phyloP scores from a whole-genome alignment of 2,329 filamentous ascomycete species.

The Endocalyx cinctus region DNA sequence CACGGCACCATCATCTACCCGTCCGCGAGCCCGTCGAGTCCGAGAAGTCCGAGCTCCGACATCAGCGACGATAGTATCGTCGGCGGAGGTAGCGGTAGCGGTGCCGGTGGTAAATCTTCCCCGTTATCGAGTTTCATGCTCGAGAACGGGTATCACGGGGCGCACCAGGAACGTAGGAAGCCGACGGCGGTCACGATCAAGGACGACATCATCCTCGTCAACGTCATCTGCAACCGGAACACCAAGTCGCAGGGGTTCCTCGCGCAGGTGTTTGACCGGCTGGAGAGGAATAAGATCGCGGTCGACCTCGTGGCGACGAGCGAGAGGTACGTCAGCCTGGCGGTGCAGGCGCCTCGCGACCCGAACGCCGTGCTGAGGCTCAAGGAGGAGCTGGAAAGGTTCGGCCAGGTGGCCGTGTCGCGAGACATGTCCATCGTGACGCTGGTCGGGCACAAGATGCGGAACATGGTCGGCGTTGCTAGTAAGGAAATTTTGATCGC shows the following conservation, averaged over 20 bases:
- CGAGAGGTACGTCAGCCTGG: slow-evolving; percentile 25
- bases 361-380: slow-evolving; percentile 16
- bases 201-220: slow-evolving; percentile 23
- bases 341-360: slow-evolving; percentile 20
- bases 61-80: too few species aligned
- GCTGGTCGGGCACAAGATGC: slow-evolving; percentile 25
- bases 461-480: slow-evolving; percentile 24
- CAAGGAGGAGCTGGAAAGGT: slow-evolving; percentile 22
- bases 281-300: slow-evolving; percentile 22
- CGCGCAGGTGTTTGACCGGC: slow-evolving; percentile 22
- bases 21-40: slow-evolving; percentile 7
- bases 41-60: slow-evolving; percentile 10
- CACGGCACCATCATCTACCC: slow-evolving; percentile 62
- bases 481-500: too few species aligned
- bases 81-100: too few species aligned
- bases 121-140: slow-evolving; percentile 23
- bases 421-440: slow-evolving; percentile 25
- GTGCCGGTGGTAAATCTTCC: slow-evolving; percentile 8
- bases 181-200: slow-evolving; percentile 26
- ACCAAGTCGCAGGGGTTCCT: slow-evolving; percentile 25
- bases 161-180: slow-evolving; percentile 20
- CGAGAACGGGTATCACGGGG: slow-evolving; percentile 24
- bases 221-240: slow-evolving; percentile 25
- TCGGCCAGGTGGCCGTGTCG: slow-evolving; percentile 21
- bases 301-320: slow-evolving; percentile 25